Evolutionary conservation across 2,329 filamentous ascomycete species (phyloP), one percentile per base, ranked within the genome.

Genomic region (Chrysosphaeria jannelii): DNA sequence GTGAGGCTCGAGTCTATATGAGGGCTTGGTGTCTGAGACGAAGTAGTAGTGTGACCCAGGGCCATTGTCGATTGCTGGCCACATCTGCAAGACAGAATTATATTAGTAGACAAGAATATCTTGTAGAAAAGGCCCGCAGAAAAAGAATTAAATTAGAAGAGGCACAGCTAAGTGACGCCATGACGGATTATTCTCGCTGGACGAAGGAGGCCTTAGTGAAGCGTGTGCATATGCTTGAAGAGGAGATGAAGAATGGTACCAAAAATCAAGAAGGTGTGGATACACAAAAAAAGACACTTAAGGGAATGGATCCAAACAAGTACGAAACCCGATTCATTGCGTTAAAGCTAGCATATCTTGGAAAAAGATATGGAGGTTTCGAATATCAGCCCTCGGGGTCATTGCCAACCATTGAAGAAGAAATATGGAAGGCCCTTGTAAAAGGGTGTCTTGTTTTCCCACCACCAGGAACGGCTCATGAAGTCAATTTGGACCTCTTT

Each of bases 331-430:
- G 85, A 22, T 63, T 69, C 29, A 71, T 97, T 31, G 85, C 81
- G 6, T 50, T 97, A 28, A 93, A 91, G 43, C 65, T 97, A 30
- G 79, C 85, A 19, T 97, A 97, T 41, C 48, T 93, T 17, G 85
- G 85, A 22, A 72, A 75, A 40, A 59, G 62, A 26, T 97, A 93
- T 43, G 81, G 85, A 43, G 85, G 85, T 1, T 88, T 78, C 41
- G 85, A 97, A 48, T 74, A 81, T 43, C 68, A 81, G 37, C 55
- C 57, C 28, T 63, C 63, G 33, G 69, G 70, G 29, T 47, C 61
- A 4, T 42, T 74, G 30, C 66, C 81, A 5, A 79, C 78, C 1
- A 71, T 97, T 30, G 85, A 97, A 43, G 78, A 90, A 44, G 72
- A 79, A 43, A 41, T 97, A 23, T 97, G 78, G 74, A 79, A 79